Base-by-base conservation (phyloP, 2,329 filamentous ascomycete species). In the Colletotrichum sp. region DNA sequence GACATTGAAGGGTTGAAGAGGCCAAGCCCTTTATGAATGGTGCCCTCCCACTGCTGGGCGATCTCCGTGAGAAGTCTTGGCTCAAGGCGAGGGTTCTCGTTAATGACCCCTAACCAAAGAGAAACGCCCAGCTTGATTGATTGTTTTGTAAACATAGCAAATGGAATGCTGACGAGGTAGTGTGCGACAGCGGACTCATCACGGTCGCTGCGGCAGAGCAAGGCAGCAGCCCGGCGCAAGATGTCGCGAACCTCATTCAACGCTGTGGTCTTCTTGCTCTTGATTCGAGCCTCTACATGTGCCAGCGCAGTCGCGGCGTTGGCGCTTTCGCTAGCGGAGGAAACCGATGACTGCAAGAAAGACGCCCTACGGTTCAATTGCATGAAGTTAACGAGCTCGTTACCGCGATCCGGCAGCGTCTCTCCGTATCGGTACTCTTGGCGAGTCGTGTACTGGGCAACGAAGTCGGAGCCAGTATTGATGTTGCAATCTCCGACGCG, bases 101-200 rank as follows among this genome's bases (percentile, higher is more conserved):
- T 97, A 81, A 99, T 98, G 16, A 99, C 95, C 30, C 97, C 97
- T 77, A 98, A 92, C 97, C 97, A 99, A 8, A 99, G 88, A 6
- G 97, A 98, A 44, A 98, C 94, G 8, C 97, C 98, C 67, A 99
- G 92, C 82, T 98, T 98, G 83, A 99, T 97, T 3, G 96, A 97
- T 81, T 98, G 95, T 83, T 98, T 98, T 7, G 94, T 98, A 83
- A 99, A 99, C 63, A 98, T 92, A 55, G 92, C 91, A 84, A 99
- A 99, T 0, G 97, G 98, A 77, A 99, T 97, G 79, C 92, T 94
- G 77, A 99, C 96, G 18, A 99, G 90, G 81, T 98, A 94, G 81
- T 96, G 95, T 15, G 95, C 92, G 72, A 98, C 93, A 1, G 94
- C 92, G 72, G 94, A 94, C 82, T 96, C 94, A 77, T 96, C 94